These are phyloP conservation scores for Posidonia australis DNA, from an alignment of 106 monocot species.

Conservation along the genomic window DNA sequence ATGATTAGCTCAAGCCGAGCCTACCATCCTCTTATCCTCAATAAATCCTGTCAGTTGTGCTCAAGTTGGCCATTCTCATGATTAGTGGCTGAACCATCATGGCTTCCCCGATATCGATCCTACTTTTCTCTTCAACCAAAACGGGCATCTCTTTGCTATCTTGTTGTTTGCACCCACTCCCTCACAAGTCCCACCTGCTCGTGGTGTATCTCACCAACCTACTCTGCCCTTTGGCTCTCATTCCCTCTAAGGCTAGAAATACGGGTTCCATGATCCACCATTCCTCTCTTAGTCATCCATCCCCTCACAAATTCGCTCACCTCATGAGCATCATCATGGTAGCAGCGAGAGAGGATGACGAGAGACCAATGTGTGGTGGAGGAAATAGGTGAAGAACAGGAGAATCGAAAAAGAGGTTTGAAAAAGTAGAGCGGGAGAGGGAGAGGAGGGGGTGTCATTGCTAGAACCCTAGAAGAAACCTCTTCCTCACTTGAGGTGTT, in stretches of 20 bases:
- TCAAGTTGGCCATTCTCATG: slow-evolving; percentile 33
- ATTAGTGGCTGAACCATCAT: slow-evolving; percentile 19
- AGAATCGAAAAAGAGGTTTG: no score
- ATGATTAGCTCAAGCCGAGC: slow-evolving; percentile 61
- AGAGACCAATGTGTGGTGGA: no score
- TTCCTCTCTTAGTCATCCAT: slow-evolving; percentile 43
- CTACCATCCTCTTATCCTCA: slow-evolving; percentile 66
- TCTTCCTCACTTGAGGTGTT: no score
- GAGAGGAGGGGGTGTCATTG: no score
- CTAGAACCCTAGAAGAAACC: no score
- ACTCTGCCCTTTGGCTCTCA: slow-evolving; percentile 51
- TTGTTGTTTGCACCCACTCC: slow-evolving; percentile 73
- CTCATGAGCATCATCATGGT: no score
- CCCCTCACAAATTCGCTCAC: slow-evolving; percentile 68
- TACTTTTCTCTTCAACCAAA: slow-evolving; percentile 21
- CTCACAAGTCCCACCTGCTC: slow-evolving; percentile 81
- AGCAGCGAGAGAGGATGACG: no score
- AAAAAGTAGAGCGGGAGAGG: no score
- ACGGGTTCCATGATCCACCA: slow-evolving; percentile 12
- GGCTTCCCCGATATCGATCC: slow-evolving; percentile 10
- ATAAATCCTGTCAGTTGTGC: slow-evolving; percentile 30
- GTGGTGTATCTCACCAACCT: slow-evolving; percentile 81
- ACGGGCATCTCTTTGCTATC: slow-evolving; percentile 46
- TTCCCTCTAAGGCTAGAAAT: slow-evolving; percentile 14
- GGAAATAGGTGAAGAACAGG: no score